These are phyloP conservation scores for Hyphopichia wangnamkhiaoensis DNA, from an alignment of 1,139 yeast genomes.

Conservation along the genomic window DNA sequence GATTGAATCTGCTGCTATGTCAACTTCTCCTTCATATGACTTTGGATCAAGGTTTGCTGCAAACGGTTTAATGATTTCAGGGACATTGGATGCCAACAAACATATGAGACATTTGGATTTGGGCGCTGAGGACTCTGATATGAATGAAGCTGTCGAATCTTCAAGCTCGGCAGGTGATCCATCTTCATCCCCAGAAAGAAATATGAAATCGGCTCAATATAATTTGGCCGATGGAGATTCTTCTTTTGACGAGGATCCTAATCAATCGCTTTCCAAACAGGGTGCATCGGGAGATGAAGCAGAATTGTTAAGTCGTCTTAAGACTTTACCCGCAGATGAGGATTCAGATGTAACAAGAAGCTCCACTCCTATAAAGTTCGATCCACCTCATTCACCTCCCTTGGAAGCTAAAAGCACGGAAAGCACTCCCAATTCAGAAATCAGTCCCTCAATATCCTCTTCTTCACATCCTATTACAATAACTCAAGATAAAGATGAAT, in stretches of 20 bases:
- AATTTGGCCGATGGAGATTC: background rate
- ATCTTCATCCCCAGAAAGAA: too few relatives aligned
- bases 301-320: background rate
- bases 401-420: too few relatives aligned
- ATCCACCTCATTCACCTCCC: too few relatives aligned
- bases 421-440: too few relatives aligned
- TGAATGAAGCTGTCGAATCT: too few relatives aligned
- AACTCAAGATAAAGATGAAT: too few relatives aligned
- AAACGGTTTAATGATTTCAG: background rate
- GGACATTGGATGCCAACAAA: background rate
- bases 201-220: too few relatives aligned
- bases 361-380: background rate
- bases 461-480: too few relatives aligned
- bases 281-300: background rate
- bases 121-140: background rate
- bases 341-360: background rate
- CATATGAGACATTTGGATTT: background rate
- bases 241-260: background rate
- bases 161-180: too few relatives aligned
- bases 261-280: too few relatives aligned
- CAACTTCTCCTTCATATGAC: conserved; percentile 5
- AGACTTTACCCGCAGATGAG: background rate
- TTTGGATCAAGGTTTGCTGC: conserved; percentile 4
- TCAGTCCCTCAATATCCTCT: background rate
- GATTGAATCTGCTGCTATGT: too few relatives aligned